These are phyloP conservation scores for Colletotrichum echinochloae DNA, from an alignment of 2,329 filamentous ascomycete genomes.

Conservation along the genomic window DNA sequence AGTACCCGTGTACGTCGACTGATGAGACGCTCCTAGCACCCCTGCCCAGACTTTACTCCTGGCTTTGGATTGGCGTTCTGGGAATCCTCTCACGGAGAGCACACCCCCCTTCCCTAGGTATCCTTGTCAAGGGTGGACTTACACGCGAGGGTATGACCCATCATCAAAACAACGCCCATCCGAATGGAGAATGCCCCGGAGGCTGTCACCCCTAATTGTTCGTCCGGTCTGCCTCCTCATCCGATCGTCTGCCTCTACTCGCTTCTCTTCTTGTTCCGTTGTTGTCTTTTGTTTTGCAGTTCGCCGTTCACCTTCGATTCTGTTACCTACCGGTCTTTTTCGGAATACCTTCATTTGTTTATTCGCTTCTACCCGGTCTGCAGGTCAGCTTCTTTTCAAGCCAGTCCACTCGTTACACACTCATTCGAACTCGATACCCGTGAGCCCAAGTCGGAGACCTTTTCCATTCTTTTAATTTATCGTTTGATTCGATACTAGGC, in stretches of 20 bases:
- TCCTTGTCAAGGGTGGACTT: constrained; percentile 23
- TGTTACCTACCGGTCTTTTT: constrained; percentile 22
- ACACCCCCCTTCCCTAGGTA: background rate
- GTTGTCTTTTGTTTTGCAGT: constrained; percentile 15
- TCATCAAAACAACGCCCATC: constrained; percentile 20
- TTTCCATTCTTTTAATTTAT: constrained; percentile 24
- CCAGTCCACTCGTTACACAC: constrained; percentile 18
- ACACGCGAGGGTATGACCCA: constrained; percentile 27
- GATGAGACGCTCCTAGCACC: constrained; percentile 33
- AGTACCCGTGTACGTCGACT: constrained; percentile 24
- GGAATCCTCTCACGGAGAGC: constrained; percentile 1
- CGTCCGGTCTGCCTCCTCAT: constrained; percentile 25
- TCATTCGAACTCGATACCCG: constrained; percentile 27
- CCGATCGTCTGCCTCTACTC: constrained; percentile 10
- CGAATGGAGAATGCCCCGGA: constrained; percentile 8
- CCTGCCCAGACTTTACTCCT: constrained; percentile 27
- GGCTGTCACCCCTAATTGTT: constrained; percentile 4
- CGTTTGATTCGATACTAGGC: background rate
- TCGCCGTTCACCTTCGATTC: constrained; percentile 35
- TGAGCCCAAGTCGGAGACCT: constrained; percentile 27
- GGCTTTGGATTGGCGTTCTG: constrained; percentile 21
- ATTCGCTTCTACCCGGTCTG: constrained; percentile 32
- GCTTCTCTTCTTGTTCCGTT: constrained; percentile 34
- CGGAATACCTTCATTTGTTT: constrained; percentile 27
- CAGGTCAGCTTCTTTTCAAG: constrained; percentile 34